Evolutionary conservation across 2,329 filamentous ascomycete species (phyloP), one percentile per base, ranked within the genome.

Genomic region (Xylaria sp.): DNA sequence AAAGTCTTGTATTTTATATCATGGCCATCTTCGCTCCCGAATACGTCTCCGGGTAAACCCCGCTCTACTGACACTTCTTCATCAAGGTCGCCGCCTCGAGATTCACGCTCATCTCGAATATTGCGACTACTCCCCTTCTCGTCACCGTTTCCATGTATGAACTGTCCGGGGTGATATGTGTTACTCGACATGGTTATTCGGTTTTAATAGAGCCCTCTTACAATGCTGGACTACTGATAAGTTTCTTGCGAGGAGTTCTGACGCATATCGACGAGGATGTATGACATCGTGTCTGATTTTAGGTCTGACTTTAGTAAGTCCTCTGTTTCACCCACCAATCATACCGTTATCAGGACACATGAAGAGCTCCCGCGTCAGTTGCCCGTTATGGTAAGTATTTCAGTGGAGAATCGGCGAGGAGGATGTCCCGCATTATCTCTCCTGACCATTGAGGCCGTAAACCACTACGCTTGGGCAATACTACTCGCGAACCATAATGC

Each of bases 1-100:
- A 87, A 74, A 0, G 84, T 86, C 73, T 86, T 86, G 79, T 87
- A 88, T 69, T 85, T 83, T 76, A 87, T 87, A 15, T 76, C 76
- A 63, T 78, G 77, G 18, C 62, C 71, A 6, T 76, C 72, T 63
- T 78, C 77, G 62, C 79, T 72, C 1, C 82, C 83, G 72, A 84
- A 83, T 37, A 84, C 80, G 63, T 84, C 83, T 13, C 77, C 74
- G 7, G 77, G 70, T 2, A 50, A 73, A 20, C 5, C 72, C 71
- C 10, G 69, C 28, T 52, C 52, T 3, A 34, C 41, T 6, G 44
- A 13, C 28, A 13, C 34, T 13, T 61, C 66, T 31, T 65, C 44
- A 18, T 61, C 44, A 50, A 64, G 65, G n/a, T 48, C 39, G n/a
- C 44, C 44, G 8, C 46, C 51, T 15, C 62, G 34, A 15, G 60